Base-by-base conservation (phyloP, 345 rosid species). In the Ceriops tagal region DNA sequence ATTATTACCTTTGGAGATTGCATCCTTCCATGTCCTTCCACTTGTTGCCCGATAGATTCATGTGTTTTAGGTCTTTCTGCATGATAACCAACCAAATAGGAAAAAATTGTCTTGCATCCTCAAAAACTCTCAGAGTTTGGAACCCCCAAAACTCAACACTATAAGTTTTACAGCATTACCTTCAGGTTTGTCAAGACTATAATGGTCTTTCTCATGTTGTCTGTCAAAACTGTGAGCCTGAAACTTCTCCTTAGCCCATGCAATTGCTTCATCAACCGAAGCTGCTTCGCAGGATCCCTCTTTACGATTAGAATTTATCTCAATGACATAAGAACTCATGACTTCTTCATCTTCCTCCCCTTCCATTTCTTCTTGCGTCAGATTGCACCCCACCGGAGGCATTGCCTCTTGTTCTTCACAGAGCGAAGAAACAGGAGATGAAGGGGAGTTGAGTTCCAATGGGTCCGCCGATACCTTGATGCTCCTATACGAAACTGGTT, bases 271-370 rank as follows among this genome's bases (percentile, higher is more conserved):
- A 65, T 90, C 92, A 53, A 82, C 78, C 10, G 81, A 83, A 61
- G 81, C 84, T 8, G 87, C 85, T 79, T 82, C 95, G 0, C 81
- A 74, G 0, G 68, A 58, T 20, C 80, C 84, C 37, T 81, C 88
- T 69, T 75, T 76, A 18, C 64, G 49, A 37, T 87, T 86, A 31
- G 92, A 82, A 78, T 83, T 89, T 71, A 92, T 88, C 74, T 95
- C 99, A 13, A 92, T 91, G 10, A 95, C 96, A 47, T 86, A 95
- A 51, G 99, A 87, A 65, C 91, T 88, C 86, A 87, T 87, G 21
- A 83, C 90, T 46, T 85, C 92, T 56, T 87, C 96, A 15, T 89
- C 97, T 5, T 85, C 90, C 2, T 82, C 85, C 21, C 61, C 47
- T 31, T 81, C 80, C 77, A 62, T 55, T 5, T 75, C 70, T 15